phyloP scores from a whole-genome alignment of 306 rosid genomes.

The Styphnolobium japonicum region DNA sequence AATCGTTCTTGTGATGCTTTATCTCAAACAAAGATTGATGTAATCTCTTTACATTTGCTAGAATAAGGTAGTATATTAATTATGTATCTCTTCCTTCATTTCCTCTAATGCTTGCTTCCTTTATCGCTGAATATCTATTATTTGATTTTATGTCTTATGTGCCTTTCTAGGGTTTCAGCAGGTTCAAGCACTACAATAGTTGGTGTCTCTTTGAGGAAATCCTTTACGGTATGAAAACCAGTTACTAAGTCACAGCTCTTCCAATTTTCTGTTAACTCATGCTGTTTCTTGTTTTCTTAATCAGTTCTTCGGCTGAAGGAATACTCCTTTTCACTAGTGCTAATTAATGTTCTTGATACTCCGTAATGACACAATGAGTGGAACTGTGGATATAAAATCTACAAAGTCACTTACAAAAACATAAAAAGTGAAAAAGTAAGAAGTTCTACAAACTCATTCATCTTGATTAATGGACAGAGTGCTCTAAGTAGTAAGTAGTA shows the following conservation, averaged over 20 bases:
- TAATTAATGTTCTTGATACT: neutral
- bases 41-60: neutral
- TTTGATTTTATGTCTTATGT: constrained; percentile 21
- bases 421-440: neutral
- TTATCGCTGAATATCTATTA: neutral
- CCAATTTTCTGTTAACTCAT: neutral
- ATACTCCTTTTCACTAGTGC: neutral
- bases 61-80: neutral
- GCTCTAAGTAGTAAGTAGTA: neutral
- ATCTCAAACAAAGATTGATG: neutral
- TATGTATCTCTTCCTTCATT: neutral
- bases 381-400: neutral
- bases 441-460: neutral
- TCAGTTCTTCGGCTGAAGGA: constrained; percentile 1
- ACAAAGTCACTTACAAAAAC: neutral
- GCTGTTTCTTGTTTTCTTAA: neutral
- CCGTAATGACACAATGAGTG: neutral
- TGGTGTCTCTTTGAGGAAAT: constrained; percentile 47
- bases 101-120: constrained; percentile 5
- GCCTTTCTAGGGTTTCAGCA: constrained; percentile 45
- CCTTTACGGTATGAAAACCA: constrained; percentile 52
- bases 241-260: neutral
- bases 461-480: neutral
- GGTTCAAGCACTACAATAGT: constrained; percentile 42
- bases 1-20: neutral